Conservation (phyloP, 2,329 filamentous ascomycete species). For the Cryphonectria nitschkei region DNA sequence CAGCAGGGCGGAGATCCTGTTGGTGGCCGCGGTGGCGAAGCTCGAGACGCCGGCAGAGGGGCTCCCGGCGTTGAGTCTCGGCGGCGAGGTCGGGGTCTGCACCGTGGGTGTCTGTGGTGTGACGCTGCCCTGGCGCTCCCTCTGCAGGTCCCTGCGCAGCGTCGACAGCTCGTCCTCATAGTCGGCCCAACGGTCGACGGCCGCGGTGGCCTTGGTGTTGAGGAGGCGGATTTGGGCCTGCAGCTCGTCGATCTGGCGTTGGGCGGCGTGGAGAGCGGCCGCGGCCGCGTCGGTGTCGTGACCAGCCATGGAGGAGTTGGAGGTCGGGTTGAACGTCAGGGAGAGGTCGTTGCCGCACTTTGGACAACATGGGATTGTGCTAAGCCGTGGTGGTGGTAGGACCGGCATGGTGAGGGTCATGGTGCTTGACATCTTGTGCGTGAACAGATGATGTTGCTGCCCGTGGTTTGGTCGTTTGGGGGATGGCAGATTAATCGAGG, state of each 20-base stretch:
- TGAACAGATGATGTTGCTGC: not conserved
- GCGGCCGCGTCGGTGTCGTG: conserved; percentile 38
- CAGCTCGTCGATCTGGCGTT: conserved; percentile 68
- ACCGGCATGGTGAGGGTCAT: conserved; percentile 43
- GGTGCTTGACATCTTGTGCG: conserved; percentile 34
- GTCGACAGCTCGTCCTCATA: conserved; percentile 77
- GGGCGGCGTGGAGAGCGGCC: conserved; percentile 54
- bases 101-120: conserved; percentile 32
- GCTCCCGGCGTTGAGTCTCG: conserved; percentile 17
- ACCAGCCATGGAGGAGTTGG: conserved; percentile 40
- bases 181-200: conserved; percentile 70
- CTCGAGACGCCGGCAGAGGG: conserved; percentile 32
- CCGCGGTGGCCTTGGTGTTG: conserved; percentile 70
- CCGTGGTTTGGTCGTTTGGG: not conserved
- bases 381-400: conserved; percentile 31
- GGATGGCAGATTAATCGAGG: not conserved
- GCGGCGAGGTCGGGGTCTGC: conserved; percentile 19
- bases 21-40: conserved; percentile 39
- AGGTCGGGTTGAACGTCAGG: conserved; percentile 38
- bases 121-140: conserved; percentile 14
- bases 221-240: conserved; percentile 71
- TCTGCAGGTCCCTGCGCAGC: conserved; percentile 50
- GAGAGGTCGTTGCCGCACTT: conserved; percentile 52
- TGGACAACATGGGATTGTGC: conserved; percentile 49
- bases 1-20: conserved; percentile 37